phyloP scores from a whole-genome alignment of 306 rosid genomes.

The Vachellia pachyceras region DNA sequence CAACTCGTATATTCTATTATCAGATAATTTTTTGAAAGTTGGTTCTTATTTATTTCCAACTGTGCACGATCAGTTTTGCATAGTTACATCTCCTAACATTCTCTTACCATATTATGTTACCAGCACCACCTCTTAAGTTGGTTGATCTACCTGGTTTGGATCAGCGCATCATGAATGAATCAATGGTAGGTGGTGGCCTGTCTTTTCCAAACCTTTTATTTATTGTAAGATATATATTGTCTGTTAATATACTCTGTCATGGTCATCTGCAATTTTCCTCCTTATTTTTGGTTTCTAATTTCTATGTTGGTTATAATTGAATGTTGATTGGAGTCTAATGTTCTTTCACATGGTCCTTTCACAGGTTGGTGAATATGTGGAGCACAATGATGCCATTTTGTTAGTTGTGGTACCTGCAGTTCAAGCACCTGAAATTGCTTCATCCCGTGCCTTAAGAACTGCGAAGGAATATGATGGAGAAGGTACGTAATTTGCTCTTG shows the following conservation, averaged over 20 bases:
- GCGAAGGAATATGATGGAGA: constrained; percentile 91
- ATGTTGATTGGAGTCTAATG: constrained; percentile 31
- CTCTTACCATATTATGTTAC: constrained; percentile 34
- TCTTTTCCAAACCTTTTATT: constrained; percentile 24
- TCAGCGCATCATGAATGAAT: constrained; percentile 85
- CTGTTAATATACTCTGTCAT: not conserved
- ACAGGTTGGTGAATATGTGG: constrained; percentile 88
- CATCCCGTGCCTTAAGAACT: constrained; percentile 79
- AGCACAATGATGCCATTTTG: constrained; percentile 93
- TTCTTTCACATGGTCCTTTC: constrained; percentile 41
- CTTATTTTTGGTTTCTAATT: not conserved
- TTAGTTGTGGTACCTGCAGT: constrained; percentile 85
- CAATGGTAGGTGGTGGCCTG: constrained; percentile 63
- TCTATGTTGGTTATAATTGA: constrained; percentile 11
- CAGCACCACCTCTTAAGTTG: constrained; percentile 95
- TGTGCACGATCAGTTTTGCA: not conserved
- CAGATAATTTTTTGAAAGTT: not conserved
- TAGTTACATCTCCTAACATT: constrained; percentile 26
- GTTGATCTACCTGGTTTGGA: constrained; percentile 96
- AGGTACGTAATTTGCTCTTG: constrained; percentile 53
- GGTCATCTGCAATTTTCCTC: not conserved
- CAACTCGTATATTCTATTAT: not conserved
- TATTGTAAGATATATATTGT: constrained; percentile 2
- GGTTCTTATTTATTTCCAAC: constrained; percentile 8
- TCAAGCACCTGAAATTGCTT: constrained; percentile 88